Evolutionary conservation across 2,329 filamentous ascomycete genomes (phyloP), one percentile per base, ranked within the genome.

Genomic region (Macrophomina phaseolina): DNA sequence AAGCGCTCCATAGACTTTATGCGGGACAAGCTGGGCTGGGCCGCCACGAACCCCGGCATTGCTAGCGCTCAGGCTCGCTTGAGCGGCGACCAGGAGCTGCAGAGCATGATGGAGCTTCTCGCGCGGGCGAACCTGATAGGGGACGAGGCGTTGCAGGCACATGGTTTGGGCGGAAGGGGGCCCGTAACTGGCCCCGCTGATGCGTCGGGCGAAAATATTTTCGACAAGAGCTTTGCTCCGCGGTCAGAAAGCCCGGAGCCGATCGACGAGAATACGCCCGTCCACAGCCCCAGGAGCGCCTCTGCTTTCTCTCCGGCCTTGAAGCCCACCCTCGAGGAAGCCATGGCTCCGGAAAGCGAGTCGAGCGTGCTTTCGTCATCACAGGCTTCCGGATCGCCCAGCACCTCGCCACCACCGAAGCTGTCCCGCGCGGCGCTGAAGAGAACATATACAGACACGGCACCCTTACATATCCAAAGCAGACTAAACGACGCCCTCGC

Each of bases 1-100:
- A 97, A 97, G 80, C 87, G 94, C 67, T 97, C 94, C 8, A 90
- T 97, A 75, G 95, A 98, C 78, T 97, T 98, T 75, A 96, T 99
- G 91, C 91, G 92, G 75, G 93, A 97, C 76, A 91, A 92, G 70
- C 87, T 96, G 79, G 91, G 91, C 70, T 94, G 93, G 90, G 87
- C 91, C 38, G 86, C 89, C 38, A 88, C 87, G 63, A 91, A 90
- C 75, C 88, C 91, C 14, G 92, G 88, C 11, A 88, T 97, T 71
- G 90, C 90, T 52, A 93, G 89, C 75, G 93, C 93, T 16, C 93
- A 97, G 78, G 92, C 94, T 64, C 89, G 91, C 74, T 84, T 91
- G 63, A 89, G 87, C 69, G 94, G 93, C 28, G 94, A 98, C 78
- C 82, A 92, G 62, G 94, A 97, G 72, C 87, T 93, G 56, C 93